phyloP scores from a whole-genome alignment of 306 rosid species.

The Fragaria vesca region DNA sequence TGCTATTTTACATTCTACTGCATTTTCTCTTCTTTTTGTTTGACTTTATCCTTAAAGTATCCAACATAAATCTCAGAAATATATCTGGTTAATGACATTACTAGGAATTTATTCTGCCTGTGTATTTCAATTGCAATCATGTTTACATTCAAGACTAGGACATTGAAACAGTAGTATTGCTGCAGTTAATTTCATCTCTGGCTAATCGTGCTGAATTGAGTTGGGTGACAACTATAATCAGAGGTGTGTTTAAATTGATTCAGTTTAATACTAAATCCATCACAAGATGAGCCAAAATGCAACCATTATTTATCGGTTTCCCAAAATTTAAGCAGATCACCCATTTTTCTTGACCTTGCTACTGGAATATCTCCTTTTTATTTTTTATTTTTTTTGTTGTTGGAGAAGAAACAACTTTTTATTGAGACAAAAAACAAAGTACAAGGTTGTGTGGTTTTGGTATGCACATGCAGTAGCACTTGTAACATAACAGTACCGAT shows the following conservation, averaged over 20 bases:
- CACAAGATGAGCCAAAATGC: background rate
- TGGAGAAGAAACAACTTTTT: too few species aligned
- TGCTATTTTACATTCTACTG: background rate
- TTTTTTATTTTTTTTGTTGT: too few species aligned
- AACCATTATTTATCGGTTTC: background rate
- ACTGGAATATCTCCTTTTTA: background rate
- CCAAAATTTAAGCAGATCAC: background rate
- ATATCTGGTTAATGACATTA: background rate
- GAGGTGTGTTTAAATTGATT: background rate
- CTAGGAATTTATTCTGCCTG: background rate
- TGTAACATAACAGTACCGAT: background rate
- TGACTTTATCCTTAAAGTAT: too few species aligned
- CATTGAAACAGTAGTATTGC: background rate
- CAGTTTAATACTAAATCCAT: background rate
- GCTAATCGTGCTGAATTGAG: background rate
- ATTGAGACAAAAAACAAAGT: too few species aligned
- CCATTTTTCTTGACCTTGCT: background rate
- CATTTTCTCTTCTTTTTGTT: constrained; percentile 12
- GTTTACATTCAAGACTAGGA: background rate
- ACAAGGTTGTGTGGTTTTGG: background rate
- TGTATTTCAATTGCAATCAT: background rate
- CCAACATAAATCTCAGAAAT: background rate
- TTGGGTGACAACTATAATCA: background rate
- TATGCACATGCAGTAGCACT: background rate
- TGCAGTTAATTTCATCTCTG: background rate